A percentile compares a stretch with the other conserved stretches of the same genome.
Evolutionary conservation across 345 rosid species (phyloP).

Genomic region (Hibiscus trionum): DNA sequence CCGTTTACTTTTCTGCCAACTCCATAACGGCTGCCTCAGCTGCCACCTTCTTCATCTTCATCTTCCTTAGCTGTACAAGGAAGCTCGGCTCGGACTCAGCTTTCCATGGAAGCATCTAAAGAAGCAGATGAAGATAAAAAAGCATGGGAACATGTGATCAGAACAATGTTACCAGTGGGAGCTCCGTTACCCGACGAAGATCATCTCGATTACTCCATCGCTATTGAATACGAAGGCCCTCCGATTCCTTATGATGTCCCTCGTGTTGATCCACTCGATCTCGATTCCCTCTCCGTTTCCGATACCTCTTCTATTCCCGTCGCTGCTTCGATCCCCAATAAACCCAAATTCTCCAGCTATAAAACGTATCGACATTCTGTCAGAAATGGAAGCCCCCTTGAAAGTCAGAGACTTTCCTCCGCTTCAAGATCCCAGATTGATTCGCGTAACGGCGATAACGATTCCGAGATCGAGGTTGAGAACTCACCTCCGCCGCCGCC

Average conservation of each 20-base stretch:
- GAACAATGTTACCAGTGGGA: conserved; percentile 35
- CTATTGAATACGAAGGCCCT: conserved; percentile 52
- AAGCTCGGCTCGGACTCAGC: background rate
- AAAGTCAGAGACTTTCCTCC: conserved; percentile 6
- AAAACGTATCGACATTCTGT: background rate
- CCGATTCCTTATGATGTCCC: conserved; percentile 45
- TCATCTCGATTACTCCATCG: conserved; percentile 52
- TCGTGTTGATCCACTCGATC: conserved; percentile 29
- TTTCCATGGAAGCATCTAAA: conserved; percentile 7
- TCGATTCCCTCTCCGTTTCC: conserved; percentile 14
- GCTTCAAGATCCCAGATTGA: conserved; percentile 10
- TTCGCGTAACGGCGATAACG: background rate
- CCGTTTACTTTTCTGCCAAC: conserved; percentile 7
- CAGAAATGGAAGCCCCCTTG: conserved; percentile 15
- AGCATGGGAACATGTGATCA: conserved; percentile 27
- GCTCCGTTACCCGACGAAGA: conserved; percentile 40
- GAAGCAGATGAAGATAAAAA: conserved; percentile 15
- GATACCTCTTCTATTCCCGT: conserved; percentile 15
- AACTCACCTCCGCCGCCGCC: background rate
- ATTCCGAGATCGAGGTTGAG: background rate
- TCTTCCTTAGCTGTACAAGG: background rate
- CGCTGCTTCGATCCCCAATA: conserved; percentile 17
- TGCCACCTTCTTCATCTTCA: background rate
- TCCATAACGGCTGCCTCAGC: background rate
- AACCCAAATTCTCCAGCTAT: conserved; percentile 22